These are phyloP conservation scores for Tetrapisispora arboricola DNA, from an alignment of 805 yeast genomes.

Conservation along the genomic window DNA sequence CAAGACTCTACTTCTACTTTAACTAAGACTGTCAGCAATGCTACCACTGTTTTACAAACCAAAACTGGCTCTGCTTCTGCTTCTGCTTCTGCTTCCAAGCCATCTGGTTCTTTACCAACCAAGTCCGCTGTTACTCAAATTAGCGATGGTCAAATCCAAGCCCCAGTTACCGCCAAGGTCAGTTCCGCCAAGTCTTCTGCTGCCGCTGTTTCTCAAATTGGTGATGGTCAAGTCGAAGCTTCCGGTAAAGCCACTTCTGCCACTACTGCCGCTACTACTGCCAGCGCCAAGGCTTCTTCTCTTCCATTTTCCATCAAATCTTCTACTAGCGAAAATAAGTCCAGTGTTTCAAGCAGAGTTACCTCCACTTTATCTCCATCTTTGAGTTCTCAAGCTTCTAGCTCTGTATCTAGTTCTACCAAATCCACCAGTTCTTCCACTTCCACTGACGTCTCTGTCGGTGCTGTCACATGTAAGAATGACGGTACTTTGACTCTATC, in stretches of 20 bases:
- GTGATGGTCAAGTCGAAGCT: slow-evolving; percentile 37
- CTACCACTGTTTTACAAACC: not conserved
- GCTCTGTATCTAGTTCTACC: slow-evolving; percentile 28
- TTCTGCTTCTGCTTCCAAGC: slow-evolving; percentile 7
- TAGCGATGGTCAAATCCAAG: slow-evolving; percentile 47
- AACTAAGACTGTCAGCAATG: slow-evolving; percentile 19
- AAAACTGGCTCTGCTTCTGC: slow-evolving; percentile 12
- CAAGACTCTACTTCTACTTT: slow-evolving; percentile 38
- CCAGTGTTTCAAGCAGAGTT: slow-evolving; percentile 19
- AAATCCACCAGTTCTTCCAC: slow-evolving; percentile 13
- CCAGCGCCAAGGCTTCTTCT: slow-evolving; percentile 32
- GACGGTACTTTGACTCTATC: slow-evolving; percentile 40
- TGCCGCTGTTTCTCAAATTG: slow-evolving; percentile 30
- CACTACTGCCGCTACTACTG: slow-evolving; percentile 27
- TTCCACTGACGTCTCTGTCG: slow-evolving; percentile 10
- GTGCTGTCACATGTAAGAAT: slow-evolving; percentile 28
- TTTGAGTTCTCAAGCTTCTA: slow-evolving; percentile 30
- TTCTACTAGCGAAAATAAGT: not conserved
- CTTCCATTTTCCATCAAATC: slow-evolving; percentile 19
- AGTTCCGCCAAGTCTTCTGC: slow-evolving; percentile 17
- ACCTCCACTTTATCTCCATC: slow-evolving; percentile 23
- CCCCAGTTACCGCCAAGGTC: slow-evolving; percentile 25
- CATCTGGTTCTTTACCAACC: slow-evolving; percentile 14
- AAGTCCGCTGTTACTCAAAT: slow-evolving; percentile 35
- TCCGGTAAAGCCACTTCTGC: slow-evolving; percentile 17